Conservation (phyloP, 441 rosid species). For the Pelargonium myrrhifolium region DNA sequence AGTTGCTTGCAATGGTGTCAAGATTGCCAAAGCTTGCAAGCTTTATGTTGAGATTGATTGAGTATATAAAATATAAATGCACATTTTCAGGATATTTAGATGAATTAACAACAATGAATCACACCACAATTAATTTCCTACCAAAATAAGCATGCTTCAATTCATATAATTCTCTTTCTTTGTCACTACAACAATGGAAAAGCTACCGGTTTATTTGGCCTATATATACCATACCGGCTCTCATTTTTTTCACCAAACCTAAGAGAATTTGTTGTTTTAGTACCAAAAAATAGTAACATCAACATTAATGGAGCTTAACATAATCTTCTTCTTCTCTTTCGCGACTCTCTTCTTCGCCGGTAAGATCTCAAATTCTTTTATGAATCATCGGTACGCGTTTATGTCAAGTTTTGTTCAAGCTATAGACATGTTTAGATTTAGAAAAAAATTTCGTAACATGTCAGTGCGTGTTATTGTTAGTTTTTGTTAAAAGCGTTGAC, state of each 20-base stretch:
- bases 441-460: too few species aligned
- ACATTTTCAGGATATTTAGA: not conserved
- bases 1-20: too few species aligned
- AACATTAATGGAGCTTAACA: not conserved
- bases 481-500: too few species aligned
- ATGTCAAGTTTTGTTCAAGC: too few species aligned
- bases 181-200: not conserved
- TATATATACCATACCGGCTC: not conserved
- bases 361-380: not conserved
- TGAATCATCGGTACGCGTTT: too few species aligned
- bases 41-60: too few species aligned
- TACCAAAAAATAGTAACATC: not conserved
- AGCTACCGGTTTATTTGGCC: not conserved
- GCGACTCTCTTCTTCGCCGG: not conserved
- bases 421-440: too few species aligned
- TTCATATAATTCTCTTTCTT: not conserved
- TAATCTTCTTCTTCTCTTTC: not conserved
- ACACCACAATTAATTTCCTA: not conserved
- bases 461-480: too few species aligned
- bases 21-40: too few species aligned
- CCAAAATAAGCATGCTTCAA: not conserved
- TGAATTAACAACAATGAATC: not conserved
- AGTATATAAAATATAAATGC: not conserved
- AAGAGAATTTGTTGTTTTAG: too few species aligned
- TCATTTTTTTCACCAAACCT: not conserved